These are phyloP conservation scores for Aeschynomene evenia DNA, from an alignment of 306 rosid genomes.

Conservation along the genomic window DNA sequence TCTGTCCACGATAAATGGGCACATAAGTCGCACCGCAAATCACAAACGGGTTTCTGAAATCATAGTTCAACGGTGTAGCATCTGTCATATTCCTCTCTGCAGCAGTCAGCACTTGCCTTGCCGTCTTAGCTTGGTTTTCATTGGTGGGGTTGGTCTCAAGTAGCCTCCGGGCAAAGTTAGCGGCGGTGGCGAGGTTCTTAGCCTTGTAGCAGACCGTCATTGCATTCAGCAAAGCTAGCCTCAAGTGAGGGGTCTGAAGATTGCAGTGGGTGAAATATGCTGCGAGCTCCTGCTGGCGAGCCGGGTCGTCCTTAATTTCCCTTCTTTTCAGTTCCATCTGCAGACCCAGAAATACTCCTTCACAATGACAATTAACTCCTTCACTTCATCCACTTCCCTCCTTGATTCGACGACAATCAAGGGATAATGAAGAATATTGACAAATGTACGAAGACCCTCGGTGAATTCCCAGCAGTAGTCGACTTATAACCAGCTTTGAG, in stretches of 20 bases:
- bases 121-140: constrained; percentile 79
- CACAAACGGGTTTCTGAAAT: constrained; percentile 90
- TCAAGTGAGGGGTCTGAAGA: constrained; percentile 87
- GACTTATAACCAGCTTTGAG: constrained; percentile 87
- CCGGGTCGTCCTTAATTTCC: constrained; percentile 65
- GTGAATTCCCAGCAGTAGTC: constrained; percentile 77
- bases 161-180: constrained; percentile 78
- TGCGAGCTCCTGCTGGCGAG: constrained; percentile 88
- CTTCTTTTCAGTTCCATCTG: constrained; percentile 82
- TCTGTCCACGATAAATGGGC: constrained; percentile 90
- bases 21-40: constrained; percentile 83
- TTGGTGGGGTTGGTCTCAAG: constrained; percentile 80
- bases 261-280: constrained; percentile 96
- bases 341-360: constrained; percentile 77
- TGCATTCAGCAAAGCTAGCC: constrained; percentile 79
- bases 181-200: constrained; percentile 82
- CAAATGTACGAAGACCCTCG: constrained; percentile 67
- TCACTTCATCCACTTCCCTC: constrained; percentile 93
- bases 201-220: constrained; percentile 76
- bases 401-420: constrained; percentile 81
- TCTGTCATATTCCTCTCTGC: constrained; percentile 93
- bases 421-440: constrained; percentile 78
- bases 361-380: constrained; percentile 76
- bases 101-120: constrained; percentile 87
- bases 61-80: constrained; percentile 68